A percentile compares a stretch with the other conserved stretches of the same genome.
phyloP scores from a whole-genome alignment of 345 rosid genomes.

The Heritiera littoralis region DNA sequence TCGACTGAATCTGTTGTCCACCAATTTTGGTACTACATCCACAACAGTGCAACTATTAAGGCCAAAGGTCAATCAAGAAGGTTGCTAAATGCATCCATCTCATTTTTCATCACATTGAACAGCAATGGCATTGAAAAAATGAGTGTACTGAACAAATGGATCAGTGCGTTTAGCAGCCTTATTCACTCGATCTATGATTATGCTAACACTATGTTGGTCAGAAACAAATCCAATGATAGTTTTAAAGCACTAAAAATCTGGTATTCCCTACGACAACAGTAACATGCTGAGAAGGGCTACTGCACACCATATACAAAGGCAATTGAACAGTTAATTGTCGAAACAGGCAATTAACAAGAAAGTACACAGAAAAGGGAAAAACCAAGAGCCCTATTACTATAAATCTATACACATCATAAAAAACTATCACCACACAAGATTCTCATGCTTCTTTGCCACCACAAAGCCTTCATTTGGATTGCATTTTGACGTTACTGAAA shows the following conservation, averaged over 20 bases:
- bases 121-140: too few species aligned
- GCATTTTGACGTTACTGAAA: background rate
- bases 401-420: slow-evolving; percentile 5
- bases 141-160: too few species aligned
- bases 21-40: too few species aligned
- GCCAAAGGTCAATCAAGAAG: too few species aligned
- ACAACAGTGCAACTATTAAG: too few species aligned
- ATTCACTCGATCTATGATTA: background rate
- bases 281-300: background rate
- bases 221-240: background rate
- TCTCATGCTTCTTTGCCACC: slow-evolving; percentile 16
- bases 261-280: background rate
- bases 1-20: too few species aligned
- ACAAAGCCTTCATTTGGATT: background rate
- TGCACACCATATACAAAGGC: background rate
- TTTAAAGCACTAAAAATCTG: background rate
- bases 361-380: background rate
- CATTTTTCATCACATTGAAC: too few species aligned
- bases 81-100: too few species aligned
- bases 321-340: background rate
- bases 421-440: slow-evolving; percentile 6
- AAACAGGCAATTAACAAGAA: background rate
- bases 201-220: background rate
- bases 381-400: slow-evolving; percentile 3
- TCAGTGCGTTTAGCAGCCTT: too few species aligned